Evolutionary conservation across 768 basidiomycete genomes (phyloP), one percentile per base, ranked within the genome.

Genomic region (Chalciporus sphaerocephalus): DNA sequence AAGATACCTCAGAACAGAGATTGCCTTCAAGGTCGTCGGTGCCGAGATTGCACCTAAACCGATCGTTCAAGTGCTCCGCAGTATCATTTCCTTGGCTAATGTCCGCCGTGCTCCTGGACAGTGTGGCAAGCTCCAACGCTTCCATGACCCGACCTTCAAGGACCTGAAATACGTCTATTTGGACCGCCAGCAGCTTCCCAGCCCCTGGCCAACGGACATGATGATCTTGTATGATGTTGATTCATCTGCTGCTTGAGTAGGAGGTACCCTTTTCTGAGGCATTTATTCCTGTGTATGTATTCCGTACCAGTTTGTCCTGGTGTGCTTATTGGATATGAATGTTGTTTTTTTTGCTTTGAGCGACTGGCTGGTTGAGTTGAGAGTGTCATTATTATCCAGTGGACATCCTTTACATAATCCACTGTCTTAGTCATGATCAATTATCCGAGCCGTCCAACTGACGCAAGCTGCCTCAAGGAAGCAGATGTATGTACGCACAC

Each of bases 181-280:
- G 48, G 74, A 78, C 46, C 55, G 60, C 1, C 61, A 70, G 1
- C 74, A 79, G 55, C 43, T 67, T n/a, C 67, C 75, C 10, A 69
- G 69, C 4, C 79, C 85, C 15, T 88, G 86, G 86, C 83, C 87
- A 1, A 76, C 74, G 6, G 78, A 80, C 2, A 67, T 90, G 74
- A 66, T 79, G 21, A 56, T 88, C 27, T 68, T 80, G 69, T 66
- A 66, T 16, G 64, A 65, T 41, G 34, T 16, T 18, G 27, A 63
- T 36, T 23, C 53, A 20, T 28, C 49, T 7, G 15, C 48, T 42
- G 44, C 47, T 38, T 64, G 55, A 66, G 3, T 30, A 5, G 34
- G 28, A 22, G 22, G n/a, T 17, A 22, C 20, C 17, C 27, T 32
- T 15, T 15, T 11, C 20, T 21, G 18, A 22, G 17, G n/a, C n/a